Evolutionary conservation across 2,329 filamentous ascomycete genomes (phyloP), one percentile per base, ranked within the genome.

Genomic region (Fusarium sp.): DNA sequence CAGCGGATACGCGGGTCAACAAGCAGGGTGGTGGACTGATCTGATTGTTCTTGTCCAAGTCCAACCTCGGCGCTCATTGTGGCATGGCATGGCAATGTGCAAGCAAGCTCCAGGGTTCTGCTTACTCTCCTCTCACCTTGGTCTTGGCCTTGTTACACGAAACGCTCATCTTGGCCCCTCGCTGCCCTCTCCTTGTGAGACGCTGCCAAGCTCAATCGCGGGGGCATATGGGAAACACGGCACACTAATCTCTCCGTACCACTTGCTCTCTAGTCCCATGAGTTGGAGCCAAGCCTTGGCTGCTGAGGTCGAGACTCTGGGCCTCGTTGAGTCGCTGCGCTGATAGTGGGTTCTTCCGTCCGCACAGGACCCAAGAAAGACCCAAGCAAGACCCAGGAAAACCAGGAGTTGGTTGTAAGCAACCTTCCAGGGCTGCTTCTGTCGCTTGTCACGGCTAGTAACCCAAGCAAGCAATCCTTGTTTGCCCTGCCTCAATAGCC

Each of bases 261-360:
- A 69, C 40, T 29, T 67, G 66, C 61, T 65, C 45, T 58, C 64
- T 60, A 69, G 64, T 67, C 75, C 69, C 54, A 60, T 74, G 67
- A 61, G 67, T 66, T 67, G 68, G 66, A 72, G 77, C 77, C 77
- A 78, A 78, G 77, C 69, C 77, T 78, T 78, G 77, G 77, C 77
- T 70, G 68, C 60, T 69, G 63, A 72, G 70, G 76, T 78, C 76
- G 72, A 60, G 76, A 78, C 76, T 77, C 70, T 76, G 65, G 47
- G 62, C 64, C 62, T 71, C 34, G 63, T 57, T 67, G 66, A 35
- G 22, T 61, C 56, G 47, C 59, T 69, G 67, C 69, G 56, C 62
- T 47, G 63, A 69, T 57, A 56, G 72, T 74, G 75, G 74, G 59
- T 63, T 77, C 66, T 62, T 64, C 59, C 40, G 65, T 65, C 50